Base-by-base conservation (phyloP, 2,329 filamentous ascomycete genomes). In the Colletotrichum trifolii region DNA sequence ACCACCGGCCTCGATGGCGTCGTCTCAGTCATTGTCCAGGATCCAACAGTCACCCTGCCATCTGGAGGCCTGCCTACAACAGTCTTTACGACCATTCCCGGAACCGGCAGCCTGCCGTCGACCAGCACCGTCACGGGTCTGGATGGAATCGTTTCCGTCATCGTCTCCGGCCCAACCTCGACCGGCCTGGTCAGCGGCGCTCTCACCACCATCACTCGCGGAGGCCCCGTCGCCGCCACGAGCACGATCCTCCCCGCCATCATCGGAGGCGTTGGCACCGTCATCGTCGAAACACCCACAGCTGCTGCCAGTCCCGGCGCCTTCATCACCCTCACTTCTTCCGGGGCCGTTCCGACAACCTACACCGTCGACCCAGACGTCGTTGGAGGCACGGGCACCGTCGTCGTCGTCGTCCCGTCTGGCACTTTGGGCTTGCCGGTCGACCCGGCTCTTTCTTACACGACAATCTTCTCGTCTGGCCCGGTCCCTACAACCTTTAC, bases 231-330 rank as follows among this genome's bases (percentile, higher is more conserved):
- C 15, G 47, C 42, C 7, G 60, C 48, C 13, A 63, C 60, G 9
- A 52, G 45, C n/a, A 63, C 60, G 4, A 36, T 56, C 4, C 25
- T 59, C 17, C 60, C 60, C 12, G 39, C 46, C n/a, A 47, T 49
- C 9, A 12, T 57, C 25, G 15, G 43, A 17, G 54, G 43, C 12
- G 12, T 59, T 10, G 60, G 54, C 7, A 63, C 60, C 6, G 47
- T 63, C 11, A 36, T 63, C 2, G 40, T 60, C 46, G 46, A 59
- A 33, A 60, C 54, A 48, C 54, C 54, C 13, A 57, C 54, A 2
- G 4, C 34, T 10, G 10, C 35, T 7, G 54, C 42, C 43, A 56
- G 54, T n/a, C 45, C 45, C n/a, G 45, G 45, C 40, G 54, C 34
- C 6, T 57, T 57, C 15, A 38, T 39, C 54, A 61, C 59, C 6